phyloP scores from a whole-genome alignment of 2,329 filamentous ascomycete genomes.

The Diplocarpon mali region DNA sequence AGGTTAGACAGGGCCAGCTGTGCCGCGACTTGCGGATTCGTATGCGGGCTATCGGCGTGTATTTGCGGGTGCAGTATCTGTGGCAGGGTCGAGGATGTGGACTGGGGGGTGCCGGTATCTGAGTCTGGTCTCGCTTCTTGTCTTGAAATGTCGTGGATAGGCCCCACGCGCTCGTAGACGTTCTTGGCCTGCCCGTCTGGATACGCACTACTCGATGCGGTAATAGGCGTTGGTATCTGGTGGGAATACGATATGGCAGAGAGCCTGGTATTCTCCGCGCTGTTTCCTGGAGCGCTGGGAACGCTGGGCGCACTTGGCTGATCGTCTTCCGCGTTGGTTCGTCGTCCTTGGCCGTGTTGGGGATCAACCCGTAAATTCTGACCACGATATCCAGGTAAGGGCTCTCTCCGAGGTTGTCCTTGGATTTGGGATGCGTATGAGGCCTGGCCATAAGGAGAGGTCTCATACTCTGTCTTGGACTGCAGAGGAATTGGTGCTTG shows the following conservation, averaged over 20 bases:
- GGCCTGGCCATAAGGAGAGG: conserved; percentile 44
- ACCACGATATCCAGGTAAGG: conserved; percentile 48
- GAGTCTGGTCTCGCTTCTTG: conserved; percentile 40
- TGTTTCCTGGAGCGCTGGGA: conserved; percentile 44
- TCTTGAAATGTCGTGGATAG: conserved; percentile 46
- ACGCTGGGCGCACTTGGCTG: conserved; percentile 48
- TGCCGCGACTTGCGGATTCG: conserved; percentile 24
- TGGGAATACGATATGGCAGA: conserved; percentile 41
- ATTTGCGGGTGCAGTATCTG: conserved; percentile 35
- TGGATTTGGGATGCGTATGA: conserved; percentile 35
- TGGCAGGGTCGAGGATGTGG: conserved; percentile 34
- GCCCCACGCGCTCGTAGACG: conserved; percentile 48
- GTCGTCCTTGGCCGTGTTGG: conserved; percentile 45
- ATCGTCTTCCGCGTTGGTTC: conserved; percentile 45
- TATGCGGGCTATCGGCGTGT: conserved; percentile 23
- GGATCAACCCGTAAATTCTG: conserved; percentile 52
- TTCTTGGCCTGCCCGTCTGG: conserved; percentile 34
- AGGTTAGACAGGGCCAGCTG: conserved; percentile 27
- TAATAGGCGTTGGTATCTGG: conserved; percentile 49
- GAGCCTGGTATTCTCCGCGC: conserved; percentile 48
- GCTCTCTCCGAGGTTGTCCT: conserved; percentile 37
- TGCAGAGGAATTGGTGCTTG: conserved; percentile 63
- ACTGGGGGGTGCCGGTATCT: conserved; percentile 32
- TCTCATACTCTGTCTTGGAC: conserved; percentile 59
- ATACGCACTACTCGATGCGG: conserved; percentile 34